phyloP scores from a whole-genome alignment of 805 yeast species.

The Saturnispora sanitii region DNA sequence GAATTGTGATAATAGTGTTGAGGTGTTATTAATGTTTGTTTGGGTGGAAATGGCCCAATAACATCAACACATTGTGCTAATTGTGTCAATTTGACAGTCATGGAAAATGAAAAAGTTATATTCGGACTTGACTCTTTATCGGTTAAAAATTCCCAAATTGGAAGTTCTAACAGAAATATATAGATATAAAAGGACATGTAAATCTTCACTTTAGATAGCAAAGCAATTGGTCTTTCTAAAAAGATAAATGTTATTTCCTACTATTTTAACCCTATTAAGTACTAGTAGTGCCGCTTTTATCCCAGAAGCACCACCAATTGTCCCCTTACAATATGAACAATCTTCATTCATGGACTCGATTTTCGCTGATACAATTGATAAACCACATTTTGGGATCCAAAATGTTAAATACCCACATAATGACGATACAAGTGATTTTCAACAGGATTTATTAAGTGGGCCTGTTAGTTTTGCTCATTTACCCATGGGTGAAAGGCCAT shows the following conservation, averaged over 20 bases:
- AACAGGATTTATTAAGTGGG: slow-evolving; percentile 33
- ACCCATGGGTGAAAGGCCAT: slow-evolving; percentile 28
- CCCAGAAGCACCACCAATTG: background rate
- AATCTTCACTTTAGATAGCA: too few relatives aligned
- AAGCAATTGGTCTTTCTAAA: too few relatives aligned
- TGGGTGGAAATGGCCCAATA: slow-evolving; percentile 11
- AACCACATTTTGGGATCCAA: slow-evolving; percentile 8
- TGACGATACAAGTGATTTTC: slow-evolving; percentile 29
- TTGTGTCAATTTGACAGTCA: background rate
- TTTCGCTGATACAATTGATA: background rate
- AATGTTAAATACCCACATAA: slow-evolving; percentile 26
- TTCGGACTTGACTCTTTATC: background rate
- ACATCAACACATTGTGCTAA: slow-evolving; percentile 1
- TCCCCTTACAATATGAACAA: background rate
- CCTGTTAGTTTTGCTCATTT: slow-evolving; percentile 47
- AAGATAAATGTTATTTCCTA: too few relatives aligned
- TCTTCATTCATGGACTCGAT: background rate
- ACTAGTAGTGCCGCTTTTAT: background rate
- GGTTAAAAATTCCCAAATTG: background rate
- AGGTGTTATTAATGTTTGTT: slow-evolving; percentile 21
- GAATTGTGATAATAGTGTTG: slow-evolving; percentile 86
- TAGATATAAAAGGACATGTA: too few relatives aligned
- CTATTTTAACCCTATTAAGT: background rate
- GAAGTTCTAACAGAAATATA: background rate
- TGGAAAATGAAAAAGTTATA: background rate